Evolutionary conservation across 164 flowering plant species (phyloP), one percentile per base, ranked within the genome.

Genomic region (Buxus sempervirens): DNA sequence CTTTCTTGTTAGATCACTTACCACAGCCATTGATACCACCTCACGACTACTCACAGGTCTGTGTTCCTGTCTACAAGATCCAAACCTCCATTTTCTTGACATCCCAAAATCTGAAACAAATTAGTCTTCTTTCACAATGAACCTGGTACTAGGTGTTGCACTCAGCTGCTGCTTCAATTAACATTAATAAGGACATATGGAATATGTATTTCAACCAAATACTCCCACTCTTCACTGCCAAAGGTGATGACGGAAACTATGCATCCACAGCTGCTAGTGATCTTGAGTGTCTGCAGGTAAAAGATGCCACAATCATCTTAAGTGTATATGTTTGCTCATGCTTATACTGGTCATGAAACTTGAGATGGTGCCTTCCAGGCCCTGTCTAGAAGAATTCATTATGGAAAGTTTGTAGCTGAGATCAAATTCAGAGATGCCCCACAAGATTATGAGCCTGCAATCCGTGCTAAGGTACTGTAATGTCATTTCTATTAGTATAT

Each of bases 391-490:
- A 89, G 99, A 69, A 92, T 95, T 66, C 97, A 95, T 71, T 88
- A 79, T 58, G 98, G 99, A 14, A 87, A 93, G 76, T 89, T 80
- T 67, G 99, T 95, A 26, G 99, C 99, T 2, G 98, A 95, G 79
- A 84, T 77, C 25, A 95, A 95, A 78, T 95, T 82, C 79, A 80
- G 69, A 65, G 91, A 82, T 25, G 80, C 89, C 22, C 90, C 94
- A 4, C 70, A 85, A 54, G 91, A 85, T 18, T 95, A 95, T 65
- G 81, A 62, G 54, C 80, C 86, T 57, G 77, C 84, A 53, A 92
- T 95, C 60, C 85, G 67, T 10, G 84, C 94, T 27, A 68, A 85
- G 93, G 98, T 94, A 78, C 20, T 19, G 9, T 41, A 27, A 36
- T 59, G 3, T 48, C 38, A 23, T 38, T 53, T 20, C 23, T 21